Evolutionary conservation across 2,329 filamentous ascomycete genomes (phyloP).

Genomic region (Lecanicillium sp.): DNA sequence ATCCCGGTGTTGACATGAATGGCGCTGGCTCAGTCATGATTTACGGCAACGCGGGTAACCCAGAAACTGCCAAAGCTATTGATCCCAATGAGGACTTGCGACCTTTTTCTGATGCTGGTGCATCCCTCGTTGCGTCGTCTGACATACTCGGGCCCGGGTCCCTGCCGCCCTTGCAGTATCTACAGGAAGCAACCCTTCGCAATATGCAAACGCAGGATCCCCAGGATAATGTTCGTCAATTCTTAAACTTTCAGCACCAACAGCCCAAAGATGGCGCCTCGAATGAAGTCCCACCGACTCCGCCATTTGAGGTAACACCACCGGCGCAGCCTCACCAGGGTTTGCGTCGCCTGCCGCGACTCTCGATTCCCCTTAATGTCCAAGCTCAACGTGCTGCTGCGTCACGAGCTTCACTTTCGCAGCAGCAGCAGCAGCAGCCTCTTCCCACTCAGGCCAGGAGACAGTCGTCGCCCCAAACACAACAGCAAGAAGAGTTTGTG

Average conservation of each 20-base stretch:
- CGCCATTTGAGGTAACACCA: conserved; percentile 58
- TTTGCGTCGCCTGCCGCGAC: conserved; percentile 52
- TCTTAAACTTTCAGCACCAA: conserved; percentile 72
- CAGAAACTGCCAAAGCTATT: conserved; percentile 51
- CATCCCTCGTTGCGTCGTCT: conserved; percentile 83
- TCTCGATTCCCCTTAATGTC: conserved; percentile 45
- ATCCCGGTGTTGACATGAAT: conserved; percentile 52
- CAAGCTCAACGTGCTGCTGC: conserved; percentile 19
- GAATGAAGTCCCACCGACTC: conserved; percentile 57
- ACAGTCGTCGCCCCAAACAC: conserved; percentile 14
- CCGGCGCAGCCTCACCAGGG: conserved; percentile 38
- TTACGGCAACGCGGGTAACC: conserved; percentile 70
- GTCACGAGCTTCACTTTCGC: conserved; percentile 19
- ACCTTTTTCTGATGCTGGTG: conserved; percentile 65
- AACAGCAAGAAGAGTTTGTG: conserved; percentile 24
- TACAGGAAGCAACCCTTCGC: conserved; percentile 67
- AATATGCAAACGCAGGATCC: conserved; percentile 66
- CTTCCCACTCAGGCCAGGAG: conserved; percentile 8
- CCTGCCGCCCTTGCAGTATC: conserved; percentile 54
- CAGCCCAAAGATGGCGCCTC: conserved; percentile 26
- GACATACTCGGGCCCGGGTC: conserved; percentile 71
- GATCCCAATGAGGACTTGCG: conserved; percentile 49
- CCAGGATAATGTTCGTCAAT: conserved; percentile 88
- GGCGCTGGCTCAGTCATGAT: conserved; percentile 64
- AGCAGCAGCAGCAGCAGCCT: conserved; percentile 11